These are phyloP conservation scores for Beauveria scarabaeidicola DNA, from an alignment of 2,329 filamentous ascomycete species.

Conservation along the genomic window DNA sequence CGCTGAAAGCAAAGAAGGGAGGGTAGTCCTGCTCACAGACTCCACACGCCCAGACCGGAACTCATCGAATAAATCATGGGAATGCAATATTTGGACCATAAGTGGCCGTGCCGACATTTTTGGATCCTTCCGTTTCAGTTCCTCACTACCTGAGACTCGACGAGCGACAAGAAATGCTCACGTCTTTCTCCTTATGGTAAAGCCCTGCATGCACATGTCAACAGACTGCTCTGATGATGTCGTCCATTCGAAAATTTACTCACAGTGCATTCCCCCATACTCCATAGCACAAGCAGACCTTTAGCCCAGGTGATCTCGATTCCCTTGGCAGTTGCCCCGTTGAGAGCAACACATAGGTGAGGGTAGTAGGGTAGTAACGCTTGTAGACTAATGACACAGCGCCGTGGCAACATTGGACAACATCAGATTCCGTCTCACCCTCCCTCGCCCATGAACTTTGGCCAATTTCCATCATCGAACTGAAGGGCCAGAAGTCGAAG, in stretches of 20 bases:
- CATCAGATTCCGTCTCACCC: slow-evolving; percentile 32
- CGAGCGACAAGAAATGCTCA: slow-evolving; percentile 50
- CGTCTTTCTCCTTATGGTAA: slow-evolving; percentile 15
- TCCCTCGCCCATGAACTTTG: slow-evolving; percentile 36
- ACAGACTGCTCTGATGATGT: background rate
- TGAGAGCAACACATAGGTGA: slow-evolving; percentile 42
- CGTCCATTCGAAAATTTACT: slow-evolving; percentile 25
- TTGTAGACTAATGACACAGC: slow-evolving; percentile 49
- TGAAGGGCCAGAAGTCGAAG: slow-evolving; percentile 51
- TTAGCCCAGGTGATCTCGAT: slow-evolving; percentile 46
- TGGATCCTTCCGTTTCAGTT: slow-evolving; percentile 24
- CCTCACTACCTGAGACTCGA: slow-evolving; percentile 48
- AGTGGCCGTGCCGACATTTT: slow-evolving; percentile 27
- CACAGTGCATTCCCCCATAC: slow-evolving; percentile 57
- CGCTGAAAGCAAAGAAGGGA: slow-evolving; percentile 28
- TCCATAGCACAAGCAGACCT: slow-evolving; percentile 57
- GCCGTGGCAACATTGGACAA: slow-evolving; percentile 61
- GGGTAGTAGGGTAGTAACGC: slow-evolving; percentile 50
- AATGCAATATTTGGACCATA: slow-evolving; percentile 25
- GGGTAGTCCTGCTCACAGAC: slow-evolving; percentile 26
- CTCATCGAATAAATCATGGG: slow-evolving; percentile 28
- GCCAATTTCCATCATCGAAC: slow-evolving; percentile 54
- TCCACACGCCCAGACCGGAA: slow-evolving; percentile 31
- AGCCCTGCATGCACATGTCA: slow-evolving; percentile 18
- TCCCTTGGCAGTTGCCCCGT: slow-evolving; percentile 41